phyloP scores from a whole-genome alignment of 2,329 filamentous ascomycete genomes.

The Zarea fungicola region DNA sequence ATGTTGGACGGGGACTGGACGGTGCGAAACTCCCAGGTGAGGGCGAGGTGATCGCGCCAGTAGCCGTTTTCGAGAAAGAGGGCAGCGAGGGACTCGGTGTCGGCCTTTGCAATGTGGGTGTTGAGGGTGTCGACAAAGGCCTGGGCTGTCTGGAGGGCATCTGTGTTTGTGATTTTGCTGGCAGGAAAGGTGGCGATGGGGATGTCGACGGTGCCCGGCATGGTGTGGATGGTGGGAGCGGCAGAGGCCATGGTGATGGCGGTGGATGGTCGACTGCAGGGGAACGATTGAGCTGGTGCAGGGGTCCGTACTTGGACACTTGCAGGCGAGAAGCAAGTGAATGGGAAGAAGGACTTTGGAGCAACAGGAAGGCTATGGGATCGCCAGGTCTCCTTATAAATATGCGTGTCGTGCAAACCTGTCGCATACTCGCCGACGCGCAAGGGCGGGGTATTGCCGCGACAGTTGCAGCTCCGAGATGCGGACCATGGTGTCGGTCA shows the following conservation, averaged over 20 bases:
- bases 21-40: conserved; percentile 48
- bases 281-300: neutral
- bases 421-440: too few relatives aligned
- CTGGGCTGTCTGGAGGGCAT: neutral
- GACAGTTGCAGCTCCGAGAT: neutral
- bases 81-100: conserved; percentile 16
- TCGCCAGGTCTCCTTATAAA: too few relatives aligned
- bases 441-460: neutral
- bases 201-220: conserved; percentile 11
- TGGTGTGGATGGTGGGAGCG: conserved; percentile 9
- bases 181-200: conserved; percentile 6
- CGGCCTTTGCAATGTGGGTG: conserved; percentile 6
- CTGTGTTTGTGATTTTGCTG: neutral
- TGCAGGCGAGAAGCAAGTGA: neutral
- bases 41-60: conserved; percentile 50
- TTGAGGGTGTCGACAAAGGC: conserved; percentile 4
- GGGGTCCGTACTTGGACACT: neutral
- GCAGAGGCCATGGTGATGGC: conserved; percentile 1
- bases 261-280: neutral
- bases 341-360: neutral
- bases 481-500: neutral
- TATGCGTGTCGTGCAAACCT: too few relatives aligned
- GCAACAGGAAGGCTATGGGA: neutral
- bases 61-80: conserved; percentile 37
- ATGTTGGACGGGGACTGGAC: conserved; percentile 23